phyloP scores from a whole-genome alignment of 108 stramenopile genomes.

The Poteriospumella lacustris region DNA sequence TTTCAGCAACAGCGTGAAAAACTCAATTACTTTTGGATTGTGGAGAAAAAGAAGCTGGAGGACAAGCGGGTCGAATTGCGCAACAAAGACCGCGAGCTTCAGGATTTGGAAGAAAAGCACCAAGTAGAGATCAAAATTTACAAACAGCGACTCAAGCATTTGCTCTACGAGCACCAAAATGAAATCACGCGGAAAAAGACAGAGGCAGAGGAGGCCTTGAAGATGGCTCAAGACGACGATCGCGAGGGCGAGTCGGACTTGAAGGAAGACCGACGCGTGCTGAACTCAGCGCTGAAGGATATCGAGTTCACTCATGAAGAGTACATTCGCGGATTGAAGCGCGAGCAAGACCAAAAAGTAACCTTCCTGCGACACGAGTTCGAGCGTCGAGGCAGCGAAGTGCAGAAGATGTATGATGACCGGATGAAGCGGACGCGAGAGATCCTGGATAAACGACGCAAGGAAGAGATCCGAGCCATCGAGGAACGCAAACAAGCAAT shows the following conservation, averaged over 20 bases:
- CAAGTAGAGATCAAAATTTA: conserved; percentile 57
- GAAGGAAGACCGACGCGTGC: conserved; percentile 48
- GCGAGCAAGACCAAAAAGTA: conserved; percentile 56
- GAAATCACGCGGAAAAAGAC: conserved; percentile 52
- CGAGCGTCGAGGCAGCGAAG: conserved; percentile 49
- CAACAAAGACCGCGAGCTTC: conserved; percentile 64
- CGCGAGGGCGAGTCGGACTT: conserved; percentile 47
- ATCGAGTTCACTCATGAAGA: conserved; percentile 55
- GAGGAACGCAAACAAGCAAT: conserved; percentile 52
- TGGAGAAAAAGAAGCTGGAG: conserved; percentile 64
- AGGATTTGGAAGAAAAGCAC: conserved; percentile 61
- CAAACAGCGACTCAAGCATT: conserved; percentile 67
- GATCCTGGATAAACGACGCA: conserved; percentile 48
- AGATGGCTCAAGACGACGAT: conserved; percentile 58
- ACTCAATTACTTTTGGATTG: conserved; percentile 66
- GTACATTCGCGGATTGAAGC: conserved; percentile 52
- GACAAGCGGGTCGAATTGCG: conserved; percentile 54
- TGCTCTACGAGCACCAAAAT: conserved; percentile 63
- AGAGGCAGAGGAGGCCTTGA: conserved; percentile 51
- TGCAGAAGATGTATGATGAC: conserved; percentile 39
- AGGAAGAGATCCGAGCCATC: conserved; percentile 47
- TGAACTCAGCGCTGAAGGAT: conserved; percentile 51
- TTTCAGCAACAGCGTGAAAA: conserved; percentile 63
- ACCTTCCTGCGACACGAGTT: conserved; percentile 57
- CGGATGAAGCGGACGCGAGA: conserved; percentile 44